Base-by-base conservation (phyloP, 352 stramenopile species). In the Phytophthora pluvialis region DNA sequence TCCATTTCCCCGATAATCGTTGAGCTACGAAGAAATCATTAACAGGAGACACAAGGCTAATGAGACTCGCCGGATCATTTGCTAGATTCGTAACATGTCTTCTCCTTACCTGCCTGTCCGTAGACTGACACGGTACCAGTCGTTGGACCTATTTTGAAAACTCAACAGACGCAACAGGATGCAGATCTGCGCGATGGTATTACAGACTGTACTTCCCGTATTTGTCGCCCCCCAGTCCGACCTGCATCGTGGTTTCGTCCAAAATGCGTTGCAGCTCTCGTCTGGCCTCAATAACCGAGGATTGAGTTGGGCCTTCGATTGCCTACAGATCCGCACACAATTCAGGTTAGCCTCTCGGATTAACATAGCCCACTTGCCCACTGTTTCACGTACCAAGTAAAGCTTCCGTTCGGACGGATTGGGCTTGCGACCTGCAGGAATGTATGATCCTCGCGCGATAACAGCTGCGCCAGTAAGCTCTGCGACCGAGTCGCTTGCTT, bases 181-280 rank as follows among this genome's bases (percentile, higher is more conserved):
- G n/a, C 18, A 48, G 31, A 60, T 56, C 26, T 67, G 26, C 54
- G 26, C 35, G 47, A 48, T 61, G 52, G 16, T 58, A 62, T 80
- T 94, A 96, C 61, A 96, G 72, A 79, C 84, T 94, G 74, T 95
- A 96, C 74, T 95, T 95, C 57, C 85, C 86, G 73, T 95, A 94
- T 70, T 93, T 91, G 68, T 96, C 85, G 58, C 81, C 83, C 13
- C 83, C 77, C 29, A 96, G 74, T 18, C 88, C 88, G 18, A 96
- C 86, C 87, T 96, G 86, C 43, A 96, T 73, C 50, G 88, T 96
- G 47, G 87, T 95, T 75, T 96, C 88, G 56, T 96, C 86, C 77
- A 96, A 66, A 75, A 96, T 93, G 39, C 86, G 86, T 67, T 95
- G 88, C 58, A 96, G 61, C 54, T 96, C 88, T 50, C 81, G 73